These are phyloP conservation scores for Candida freyschussii DNA, from an alignment of 1,139 yeast species.

Conservation along the genomic window DNA sequence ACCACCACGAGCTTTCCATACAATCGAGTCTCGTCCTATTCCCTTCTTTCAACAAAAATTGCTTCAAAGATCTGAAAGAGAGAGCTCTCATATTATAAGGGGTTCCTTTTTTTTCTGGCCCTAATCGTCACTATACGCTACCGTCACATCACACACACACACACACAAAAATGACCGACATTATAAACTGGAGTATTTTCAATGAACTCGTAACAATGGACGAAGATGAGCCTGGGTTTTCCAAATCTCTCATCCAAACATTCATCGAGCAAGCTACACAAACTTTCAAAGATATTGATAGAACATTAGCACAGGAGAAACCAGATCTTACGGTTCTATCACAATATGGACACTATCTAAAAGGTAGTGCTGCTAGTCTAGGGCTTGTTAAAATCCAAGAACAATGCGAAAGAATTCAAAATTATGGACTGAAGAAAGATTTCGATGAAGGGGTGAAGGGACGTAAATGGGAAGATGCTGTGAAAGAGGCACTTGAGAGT, in stretches of 20 bases:
- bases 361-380: conserved; percentile 93
- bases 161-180: conserved; percentile 34
- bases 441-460: conserved; percentile 31
- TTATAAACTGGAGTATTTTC: conserved; percentile 86
- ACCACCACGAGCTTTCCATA: too few species aligned
- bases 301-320: conserved; percentile 35
- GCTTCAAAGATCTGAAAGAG: too few species aligned
- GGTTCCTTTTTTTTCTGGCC: too few species aligned
- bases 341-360: conserved; percentile 82
- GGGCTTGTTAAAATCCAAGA: conserved; percentile 78
- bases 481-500: conserved; percentile 48
- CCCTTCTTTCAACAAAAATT: too few species aligned
- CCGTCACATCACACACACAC: conserved; percentile 1
- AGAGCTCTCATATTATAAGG: too few species aligned
- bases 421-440: conserved; percentile 59
- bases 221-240: conserved; percentile 79
- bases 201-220: conserved; percentile 91
- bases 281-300: conserved; percentile 70
- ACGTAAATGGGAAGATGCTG: conserved; percentile 25
- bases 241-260: conserved; percentile 68
- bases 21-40: too few species aligned
- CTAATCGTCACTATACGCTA: not conserved
- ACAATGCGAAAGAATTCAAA: conserved; percentile 91
- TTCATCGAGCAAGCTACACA: conserved; percentile 86
- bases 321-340: conserved; percentile 59